Evolutionary conservation across 306 rosid species (phyloP), one percentile per base, ranked within the genome.

Genomic region (Gastrolobium villosum): DNA sequence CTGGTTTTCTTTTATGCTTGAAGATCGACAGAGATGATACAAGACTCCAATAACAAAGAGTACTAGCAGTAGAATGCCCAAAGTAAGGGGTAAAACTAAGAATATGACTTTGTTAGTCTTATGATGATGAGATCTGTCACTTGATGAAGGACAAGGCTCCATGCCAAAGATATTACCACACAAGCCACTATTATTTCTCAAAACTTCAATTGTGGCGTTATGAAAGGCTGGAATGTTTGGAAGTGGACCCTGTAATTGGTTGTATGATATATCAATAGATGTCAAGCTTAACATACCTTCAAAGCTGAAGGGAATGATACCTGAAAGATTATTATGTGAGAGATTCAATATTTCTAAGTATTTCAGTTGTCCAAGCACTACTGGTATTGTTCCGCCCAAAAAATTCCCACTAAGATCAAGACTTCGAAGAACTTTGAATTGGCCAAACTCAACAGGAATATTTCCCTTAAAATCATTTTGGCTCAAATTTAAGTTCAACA

Each of bases 301-400:
- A 31, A 87, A 84, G 6, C 32, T 8, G 0, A 76, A 52, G 31
- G 88, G 86, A 50, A 86, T 83, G 0, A 61, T 43, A 11, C 87
- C 85, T 15, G 37, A 76, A 40, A 87, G 79, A 28, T 56, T n/a
- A 31, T 88, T 88, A 68, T 85, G 83, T 3, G 91, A 88, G 26
- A 88, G 75, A 45, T 88, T 88, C 65, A 88, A 28, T 20, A 8
- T 8, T 30, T 67, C 79, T 32, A 88, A 65, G 28, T 4, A 41
- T n/a, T 7, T 64, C 70, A 85, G 48, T 6, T 57, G 10, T 10
- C 82, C 76, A 7, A 85, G 59, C 20, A 10, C 10, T 30, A 56
- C 0, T 14, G 87, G 87, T 52, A 88, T 80, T 35, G 30, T 72
- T 7, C 72, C 70, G 0, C 3, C 13, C 34, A 85, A 73, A 11